Base-by-base conservation (phyloP, 2,329 filamentous ascomycete species). In the Phialophora macrospora region DNA sequence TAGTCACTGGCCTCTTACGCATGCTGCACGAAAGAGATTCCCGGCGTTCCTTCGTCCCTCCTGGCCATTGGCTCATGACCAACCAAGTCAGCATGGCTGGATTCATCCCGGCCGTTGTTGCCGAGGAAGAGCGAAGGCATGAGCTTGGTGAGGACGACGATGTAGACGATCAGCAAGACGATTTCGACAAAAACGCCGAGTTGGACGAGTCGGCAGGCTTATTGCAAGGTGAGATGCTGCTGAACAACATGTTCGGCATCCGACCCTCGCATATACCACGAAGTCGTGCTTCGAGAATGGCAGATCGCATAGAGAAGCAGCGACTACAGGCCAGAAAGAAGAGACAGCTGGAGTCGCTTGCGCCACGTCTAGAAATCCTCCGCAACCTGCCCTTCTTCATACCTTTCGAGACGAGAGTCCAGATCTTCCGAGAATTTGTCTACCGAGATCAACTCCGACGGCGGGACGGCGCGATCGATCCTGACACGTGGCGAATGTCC, bases 321-420 rank as follows among this genome's bases (percentile, higher is more conserved):
- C 63, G 63, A 38, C 38, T 63, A 28, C 87, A 92, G 73, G 85
- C 87, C 68, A 88, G 87, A 73, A 83, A 85, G 6, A 88, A 88
- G 51, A 84, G 89, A 44, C 86, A 91, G 67, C 80, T 96, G 26
- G 91, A 93, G 55, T 85, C 90, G 14, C 87, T 97, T 67, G 92
- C 90, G 0, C 94, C 95, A 0, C 89, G 94, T 71, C 82, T 97
- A 9, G 93, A 97, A 74, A 91, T 99, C 4, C 79, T 99, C 58
- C 90, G 95, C 71, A 96, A 98, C 73, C 96, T 99, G 88, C 95
- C 95, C 0, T 99, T 98, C 75, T 91, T 94, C 71, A 95, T 99
- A 52, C 95, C 94, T 0, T 99, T 99, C 72, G 87, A 91, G 44
- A 95, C 91, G 0, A 84, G 95, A 55, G 95, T 99, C 4, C 88